These are phyloP conservation scores for Cymbomonas tetramitiformis DNA, from an alignment of 139 green algal genomes.

Conservation along the genomic window DNA sequence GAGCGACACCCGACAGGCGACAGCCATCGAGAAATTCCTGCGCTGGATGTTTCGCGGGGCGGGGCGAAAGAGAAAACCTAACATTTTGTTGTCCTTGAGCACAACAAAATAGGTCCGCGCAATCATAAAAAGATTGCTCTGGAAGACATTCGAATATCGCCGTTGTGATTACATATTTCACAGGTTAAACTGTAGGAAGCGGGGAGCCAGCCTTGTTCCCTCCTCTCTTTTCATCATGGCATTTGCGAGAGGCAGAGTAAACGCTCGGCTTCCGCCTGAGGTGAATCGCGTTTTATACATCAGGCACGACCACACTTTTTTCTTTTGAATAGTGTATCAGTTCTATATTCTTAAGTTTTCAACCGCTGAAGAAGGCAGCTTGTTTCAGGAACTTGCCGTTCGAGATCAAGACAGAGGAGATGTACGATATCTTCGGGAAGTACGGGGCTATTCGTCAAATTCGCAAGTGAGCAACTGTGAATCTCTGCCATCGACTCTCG, in stretches of 20 bases:
- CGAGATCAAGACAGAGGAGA: slow-evolving; percentile 84
- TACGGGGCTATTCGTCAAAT: slow-evolving; percentile 90
- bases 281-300: slow-evolving; percentile 39
- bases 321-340: background rate
- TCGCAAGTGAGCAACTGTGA: slow-evolving; percentile 47
- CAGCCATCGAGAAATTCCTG: background rate
- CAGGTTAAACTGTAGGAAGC: too few relatives aligned
- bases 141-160: too few relatives aligned
- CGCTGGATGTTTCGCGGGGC: background rate
- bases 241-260: background rate
- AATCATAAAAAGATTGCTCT: too few relatives aligned
- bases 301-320: background rate
- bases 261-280: slow-evolving; percentile 33
- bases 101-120: too few relatives aligned
- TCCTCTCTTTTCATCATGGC: background rate
- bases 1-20: background rate
- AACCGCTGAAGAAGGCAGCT: background rate
- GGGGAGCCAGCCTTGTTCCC: too few relatives aligned
- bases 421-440: slow-evolving; percentile 93
- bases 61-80: background rate
- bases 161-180: too few relatives aligned
- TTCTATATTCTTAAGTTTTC: background rate
- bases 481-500: too few relatives aligned
- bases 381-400: slow-evolving; percentile 88
- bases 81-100: background rate